Percentiles rank a stretch among this genome's conserved stretches.
Evolutionary conservation across 495 filamentous ascomycete genomes (phyloP).

Genomic region (Hypoxylon subgilvum): DNA sequence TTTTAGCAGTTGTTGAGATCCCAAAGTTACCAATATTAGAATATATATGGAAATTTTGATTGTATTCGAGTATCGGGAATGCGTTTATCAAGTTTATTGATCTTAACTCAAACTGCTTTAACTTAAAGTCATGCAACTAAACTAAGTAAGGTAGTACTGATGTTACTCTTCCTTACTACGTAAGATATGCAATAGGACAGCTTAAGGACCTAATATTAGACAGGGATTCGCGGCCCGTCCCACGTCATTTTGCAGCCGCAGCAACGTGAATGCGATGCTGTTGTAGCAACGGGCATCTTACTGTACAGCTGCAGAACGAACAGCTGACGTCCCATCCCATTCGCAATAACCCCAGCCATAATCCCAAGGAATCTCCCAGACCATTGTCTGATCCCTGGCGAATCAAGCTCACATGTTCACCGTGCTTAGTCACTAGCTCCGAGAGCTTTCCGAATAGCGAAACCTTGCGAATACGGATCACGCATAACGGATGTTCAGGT

Average conservation of each 20-base stretch:
- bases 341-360: no score
- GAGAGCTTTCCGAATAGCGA: no score
- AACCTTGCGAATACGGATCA: no score
- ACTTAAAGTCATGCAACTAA: background rate
- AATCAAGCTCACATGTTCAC: no score
- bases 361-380: no score
- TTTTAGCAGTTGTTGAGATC: background rate
- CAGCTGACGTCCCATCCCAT: constrained; percentile 19
- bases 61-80: background rate
- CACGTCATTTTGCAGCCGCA: constrained; percentile 43
- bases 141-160: background rate
- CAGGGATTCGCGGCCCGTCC: constrained; percentile 25
- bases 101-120: no score
- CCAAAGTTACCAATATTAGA: constrained; percentile 20
- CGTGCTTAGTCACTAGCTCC: no score
- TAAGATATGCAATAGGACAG: constrained; percentile 7
- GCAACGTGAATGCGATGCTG: constrained; percentile 19
- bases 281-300: constrained; percentile 24
- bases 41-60: constrained; percentile 9
- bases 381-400: no score
- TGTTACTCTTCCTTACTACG: no score
- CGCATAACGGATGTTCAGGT: no score
- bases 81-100: background rate
- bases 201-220: constrained; percentile 4
- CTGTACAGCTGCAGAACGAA: constrained; percentile 5